These are phyloP conservation scores for Plasmodium sp. DNA, from an alignment of 169 alveolate genomes.

Conservation along the genomic window DNA sequence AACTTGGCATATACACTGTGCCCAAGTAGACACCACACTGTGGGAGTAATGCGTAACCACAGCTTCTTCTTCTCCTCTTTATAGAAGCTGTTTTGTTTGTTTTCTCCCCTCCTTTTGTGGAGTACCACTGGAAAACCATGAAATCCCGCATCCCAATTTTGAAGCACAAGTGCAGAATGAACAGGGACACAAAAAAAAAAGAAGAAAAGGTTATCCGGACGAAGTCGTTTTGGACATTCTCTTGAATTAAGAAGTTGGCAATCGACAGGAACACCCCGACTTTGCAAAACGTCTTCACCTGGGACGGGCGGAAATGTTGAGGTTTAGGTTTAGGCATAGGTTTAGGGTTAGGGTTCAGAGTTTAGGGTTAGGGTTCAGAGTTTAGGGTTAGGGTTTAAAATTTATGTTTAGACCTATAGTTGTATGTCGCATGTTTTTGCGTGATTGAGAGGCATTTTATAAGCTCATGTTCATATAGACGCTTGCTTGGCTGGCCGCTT, in stretches of 20 bases:
- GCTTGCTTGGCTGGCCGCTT: not conserved
- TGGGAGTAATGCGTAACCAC: not conserved
- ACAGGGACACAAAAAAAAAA: slow-evolving; percentile 26
- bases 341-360: no score
- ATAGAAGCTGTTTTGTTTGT: not conserved
- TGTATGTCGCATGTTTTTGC: not conserved
- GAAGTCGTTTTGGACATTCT: slow-evolving; percentile 28
- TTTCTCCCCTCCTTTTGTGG: not conserved
- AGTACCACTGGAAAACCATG: slow-evolving; percentile 68
- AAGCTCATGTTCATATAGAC: not conserved
- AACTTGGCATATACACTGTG: not conserved
- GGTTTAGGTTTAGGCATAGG: not conserved
- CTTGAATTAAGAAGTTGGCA: slow-evolving; percentile 57
- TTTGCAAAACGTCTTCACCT: slow-evolving; percentile 70
- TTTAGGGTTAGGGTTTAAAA: no score
- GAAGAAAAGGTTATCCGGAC: slow-evolving; percentile 34
- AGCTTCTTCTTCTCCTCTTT: not conserved
- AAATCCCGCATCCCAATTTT: slow-evolving; percentile 71
- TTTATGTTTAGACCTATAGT: not conserved
- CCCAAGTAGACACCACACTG: not conserved
- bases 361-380: no score
- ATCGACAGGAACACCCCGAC: slow-evolving; percentile 54
- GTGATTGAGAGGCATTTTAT: no score
- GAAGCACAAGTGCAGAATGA: slow-evolving; percentile 38
- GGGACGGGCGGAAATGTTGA: not conserved